Evolutionary conservation across 352 stramenopile genomes (phyloP), one percentile per base, ranked within the genome.

Genomic region (Globisporangium cederbergense): DNA sequence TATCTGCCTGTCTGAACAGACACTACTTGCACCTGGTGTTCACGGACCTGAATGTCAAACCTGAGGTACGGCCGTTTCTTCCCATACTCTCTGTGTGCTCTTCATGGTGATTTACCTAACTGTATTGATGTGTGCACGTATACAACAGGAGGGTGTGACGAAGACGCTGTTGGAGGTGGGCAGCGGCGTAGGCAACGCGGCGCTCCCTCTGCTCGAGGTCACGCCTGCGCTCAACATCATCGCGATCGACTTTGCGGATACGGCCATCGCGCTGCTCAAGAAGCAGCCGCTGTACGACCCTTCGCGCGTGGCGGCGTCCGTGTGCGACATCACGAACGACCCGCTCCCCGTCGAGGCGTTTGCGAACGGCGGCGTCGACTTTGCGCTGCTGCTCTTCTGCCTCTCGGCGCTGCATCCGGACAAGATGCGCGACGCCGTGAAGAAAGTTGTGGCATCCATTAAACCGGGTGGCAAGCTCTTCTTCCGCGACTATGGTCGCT

Each of bases 401-500:
- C 74, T 99, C 16, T 98, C 95, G 50, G 94, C 94, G 1, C 77
- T 98, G 62, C 84, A 95, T 45, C 94, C 91, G 0, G 74, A 93
- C 45, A 91, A 93, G 67, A 96, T 98, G 81, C 68, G 79, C 36
- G 67, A 62, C 16, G 94, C 95, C 0, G 90, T 97, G 40, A 77
- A 79, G 42, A 96, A 98, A 75, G 82, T 97, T 14, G 92, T 78
- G 20, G 79, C 81, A n/a, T 72, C 79, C 1, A 81, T 93, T 42
- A 83, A 86, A 51, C 84, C 86, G 9, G 86, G 85, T 34, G 86
- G 84, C 49, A 93, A 91, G 58, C 72, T 95, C 14, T 93, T 99
- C 57, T 93, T 99, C 75, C 84, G 95, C 45, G 96, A 99, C 79
- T 99, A 98, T 72, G 96, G 95, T 1, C 81, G 95, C 45, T 98